Evolutionary conservation across 1,139 yeast species (phyloP).

Genomic region (Diutina ranongensis): DNA sequence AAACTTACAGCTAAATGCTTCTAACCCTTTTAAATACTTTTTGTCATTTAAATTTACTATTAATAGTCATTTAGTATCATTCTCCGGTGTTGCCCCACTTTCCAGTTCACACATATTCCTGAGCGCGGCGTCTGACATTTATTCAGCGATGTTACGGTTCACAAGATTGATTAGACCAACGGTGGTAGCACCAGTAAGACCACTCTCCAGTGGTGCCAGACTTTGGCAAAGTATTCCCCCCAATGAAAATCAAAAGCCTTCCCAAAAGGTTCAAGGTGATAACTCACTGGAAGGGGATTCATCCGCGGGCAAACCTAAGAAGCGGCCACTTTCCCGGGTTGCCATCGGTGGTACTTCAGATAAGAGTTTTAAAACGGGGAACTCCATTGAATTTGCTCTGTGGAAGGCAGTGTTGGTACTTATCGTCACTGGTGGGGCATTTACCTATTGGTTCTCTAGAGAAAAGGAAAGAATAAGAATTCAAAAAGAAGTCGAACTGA

Average conservation of each 20-base stretch:
- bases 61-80: too few relatives aligned
- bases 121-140: background rate
- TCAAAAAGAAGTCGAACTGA: constrained; percentile 72
- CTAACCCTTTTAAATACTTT: too few relatives aligned
- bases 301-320: constrained; percentile 10
- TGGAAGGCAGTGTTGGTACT: constrained; percentile 76
- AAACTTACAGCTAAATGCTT: too few relatives aligned
- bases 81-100: too few relatives aligned
- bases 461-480: constrained; percentile 67
- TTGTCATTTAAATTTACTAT: too few relatives aligned
- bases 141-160: background rate
- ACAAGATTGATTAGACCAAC: background rate
- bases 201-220: background rate
- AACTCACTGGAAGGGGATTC: too few relatives aligned
- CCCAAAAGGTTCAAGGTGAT: too few relatives aligned
- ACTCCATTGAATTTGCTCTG: constrained; percentile 59
- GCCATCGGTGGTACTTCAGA: constrained; percentile 30
- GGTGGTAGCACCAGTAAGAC: background rate
- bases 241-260: too few relatives aligned
- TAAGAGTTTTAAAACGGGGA: constrained; percentile 22
- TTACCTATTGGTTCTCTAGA: constrained; percentile 54
- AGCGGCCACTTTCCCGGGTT: constrained; percentile 37
- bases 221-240: background rate
- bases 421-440: constrained; percentile 54
- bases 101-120: background rate